Evolutionary conservation across 192 early-diverging fungal species (phyloP).

Genomic region (Powellomyces hirtus): DNA sequence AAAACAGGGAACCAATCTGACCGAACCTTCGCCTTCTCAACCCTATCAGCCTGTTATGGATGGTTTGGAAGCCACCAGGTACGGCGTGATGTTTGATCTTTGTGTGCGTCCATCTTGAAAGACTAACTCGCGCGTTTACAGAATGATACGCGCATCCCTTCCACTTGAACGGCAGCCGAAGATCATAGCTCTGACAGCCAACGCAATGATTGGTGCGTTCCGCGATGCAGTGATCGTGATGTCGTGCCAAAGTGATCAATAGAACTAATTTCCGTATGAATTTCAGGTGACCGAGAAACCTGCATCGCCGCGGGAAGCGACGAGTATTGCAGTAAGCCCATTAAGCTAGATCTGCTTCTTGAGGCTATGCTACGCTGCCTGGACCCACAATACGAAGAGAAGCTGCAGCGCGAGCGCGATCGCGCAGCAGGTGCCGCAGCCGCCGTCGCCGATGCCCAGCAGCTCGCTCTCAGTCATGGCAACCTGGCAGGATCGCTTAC

Average conservation of each 20-base stretch:
- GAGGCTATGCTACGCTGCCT: constrained; percentile 6
- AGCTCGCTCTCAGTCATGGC: no score
- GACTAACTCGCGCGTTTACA: not conserved
- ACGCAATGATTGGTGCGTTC: constrained; percentile 15
- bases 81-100: not conserved
- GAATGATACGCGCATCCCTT: not conserved
- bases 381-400: constrained; percentile 2
- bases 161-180: constrained; percentile 7
- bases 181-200: constrained; percentile 20
- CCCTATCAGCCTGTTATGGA: constrained; percentile 9
- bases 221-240: no score
- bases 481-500: no score
- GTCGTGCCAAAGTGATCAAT: no score
- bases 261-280: no score
- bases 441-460: no score
- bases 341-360: not conserved
- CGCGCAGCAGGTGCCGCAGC: not conserved
- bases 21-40: not conserved
- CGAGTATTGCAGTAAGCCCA: constrained; percentile 15
- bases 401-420: not conserved
- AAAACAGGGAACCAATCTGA: not conserved
- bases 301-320: constrained; percentile 15
- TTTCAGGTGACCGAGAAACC: constrained; percentile 12
- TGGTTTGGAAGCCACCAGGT: constrained; percentile 6
- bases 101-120: not conserved